Percentiles rank a stretch among this genome's conserved stretches.
Evolutionary conservation across 176 grass and related monocot genomes (phyloP).

Genomic region (Pontederia crassipes): DNA sequence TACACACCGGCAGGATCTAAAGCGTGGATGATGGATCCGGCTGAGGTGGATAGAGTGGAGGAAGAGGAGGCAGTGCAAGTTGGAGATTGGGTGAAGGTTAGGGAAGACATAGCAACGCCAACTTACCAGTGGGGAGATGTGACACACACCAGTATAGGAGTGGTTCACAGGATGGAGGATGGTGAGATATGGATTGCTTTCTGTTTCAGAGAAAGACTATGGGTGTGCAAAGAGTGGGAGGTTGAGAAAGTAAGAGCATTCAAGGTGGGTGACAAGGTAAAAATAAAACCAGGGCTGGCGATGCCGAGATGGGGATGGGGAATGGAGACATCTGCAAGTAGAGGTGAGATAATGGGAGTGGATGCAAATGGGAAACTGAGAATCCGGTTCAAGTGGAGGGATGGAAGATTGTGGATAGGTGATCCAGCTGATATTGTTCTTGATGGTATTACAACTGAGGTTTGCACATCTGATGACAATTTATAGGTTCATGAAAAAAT

Average conservation of each 20-base stretch:
- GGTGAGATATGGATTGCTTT: constrained; percentile 92
- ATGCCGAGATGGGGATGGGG: constrained; percentile 93
- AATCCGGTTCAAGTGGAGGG: constrained; percentile 95
- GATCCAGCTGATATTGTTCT: constrained; percentile 96
- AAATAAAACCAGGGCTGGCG: constrained; percentile 64
- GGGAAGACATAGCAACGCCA: constrained; percentile 55
- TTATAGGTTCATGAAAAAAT: no score
- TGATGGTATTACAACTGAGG: constrained; percentile 34
- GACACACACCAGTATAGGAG: constrained; percentile 71
- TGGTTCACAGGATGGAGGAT: constrained; percentile 70
- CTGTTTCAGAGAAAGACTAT: constrained; percentile 92
- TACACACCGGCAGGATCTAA: constrained; percentile 89
- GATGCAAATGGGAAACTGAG: constrained; percentile 95
- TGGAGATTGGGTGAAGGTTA: constrained; percentile 92
- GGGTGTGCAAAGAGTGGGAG: constrained; percentile 93
- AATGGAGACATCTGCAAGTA: constrained; percentile 75
- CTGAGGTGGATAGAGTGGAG: constrained; percentile 76
- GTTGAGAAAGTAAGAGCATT: constrained; percentile 83
- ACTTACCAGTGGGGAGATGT: constrained; percentile 98
- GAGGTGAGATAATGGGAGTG: constrained; percentile 74
- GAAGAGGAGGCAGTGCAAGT: constrained; percentile 78
- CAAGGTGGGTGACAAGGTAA: constrained; percentile 52
- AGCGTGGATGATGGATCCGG: constrained; percentile 93
- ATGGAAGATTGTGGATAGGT: constrained; percentile 69
- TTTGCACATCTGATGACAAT: no score